Percentiles rank a stretch among this genome's conserved stretches.
These are phyloP conservation scores for Globisporangium canariense DNA, from an alignment of 352 stramenopile species.

Conservation along the genomic window DNA sequence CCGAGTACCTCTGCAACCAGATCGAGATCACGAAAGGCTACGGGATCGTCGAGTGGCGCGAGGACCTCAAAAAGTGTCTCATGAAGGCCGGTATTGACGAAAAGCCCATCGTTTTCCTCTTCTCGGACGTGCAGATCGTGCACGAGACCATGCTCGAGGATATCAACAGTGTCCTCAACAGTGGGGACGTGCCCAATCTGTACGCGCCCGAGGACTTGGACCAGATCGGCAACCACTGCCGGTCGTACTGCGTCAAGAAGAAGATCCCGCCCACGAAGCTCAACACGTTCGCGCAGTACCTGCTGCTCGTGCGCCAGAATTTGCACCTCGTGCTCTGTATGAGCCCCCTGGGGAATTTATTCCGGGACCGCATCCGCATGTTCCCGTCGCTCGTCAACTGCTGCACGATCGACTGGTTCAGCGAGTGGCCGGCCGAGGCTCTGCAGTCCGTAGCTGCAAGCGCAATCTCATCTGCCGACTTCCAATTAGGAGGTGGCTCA, in stretches of 20 bases:
- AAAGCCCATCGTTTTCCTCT: slow-evolving; percentile 92
- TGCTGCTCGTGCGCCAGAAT: slow-evolving; percentile 91
- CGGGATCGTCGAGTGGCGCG: slow-evolving; percentile 89
- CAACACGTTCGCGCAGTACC: slow-evolving; percentile 94
- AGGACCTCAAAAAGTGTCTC: slow-evolving; percentile 91
- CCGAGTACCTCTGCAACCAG: slow-evolving; percentile 90
- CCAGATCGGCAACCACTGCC: slow-evolving; percentile 88
- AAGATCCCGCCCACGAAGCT: slow-evolving; percentile 89
- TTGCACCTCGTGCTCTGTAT: slow-evolving; percentile 92
- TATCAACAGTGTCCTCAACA: slow-evolving; percentile 95
- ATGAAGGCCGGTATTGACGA: slow-evolving; percentile 92
- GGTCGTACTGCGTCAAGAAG: slow-evolving; percentile 90
- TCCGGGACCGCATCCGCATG: slow-evolving; percentile 91
- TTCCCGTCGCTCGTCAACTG: slow-evolving; percentile 89
- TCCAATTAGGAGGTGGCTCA: slow-evolving; percentile 42
- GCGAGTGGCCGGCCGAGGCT: slow-evolving; percentile 81
- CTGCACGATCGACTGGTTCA: slow-evolving; percentile 90
- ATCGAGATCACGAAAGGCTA: slow-evolving; percentile 96
- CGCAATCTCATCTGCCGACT: slow-evolving; percentile 54
- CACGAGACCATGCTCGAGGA: slow-evolving; percentile 95
- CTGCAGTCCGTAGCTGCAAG: slow-evolving; percentile 78
- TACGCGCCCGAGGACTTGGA: slow-evolving; percentile 92
- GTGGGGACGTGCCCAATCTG: slow-evolving; percentile 93
- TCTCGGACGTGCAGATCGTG: slow-evolving; percentile 94
- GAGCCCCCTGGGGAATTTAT: slow-evolving; percentile 87